A percentile compares a stretch with the other conserved stretches of the same genome.
phyloP scores from a whole-genome alignment of 257 asterid genomes.

The Petunia secreta region DNA sequence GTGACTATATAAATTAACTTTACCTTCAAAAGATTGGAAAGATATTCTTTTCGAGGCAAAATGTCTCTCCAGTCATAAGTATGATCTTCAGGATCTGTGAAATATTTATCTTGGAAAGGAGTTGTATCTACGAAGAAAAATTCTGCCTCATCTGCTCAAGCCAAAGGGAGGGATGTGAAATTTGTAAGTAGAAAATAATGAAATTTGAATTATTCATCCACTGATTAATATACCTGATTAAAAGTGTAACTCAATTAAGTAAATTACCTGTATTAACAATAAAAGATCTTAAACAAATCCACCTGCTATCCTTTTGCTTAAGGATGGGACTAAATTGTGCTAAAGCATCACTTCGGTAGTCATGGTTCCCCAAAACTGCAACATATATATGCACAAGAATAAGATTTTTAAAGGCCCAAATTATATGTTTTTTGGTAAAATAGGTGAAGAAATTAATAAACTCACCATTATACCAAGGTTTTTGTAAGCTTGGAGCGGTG shows the following conservation, averaged over 20 bases:
- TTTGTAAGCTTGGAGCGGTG: conserved; percentile 56
- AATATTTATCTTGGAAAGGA: conserved; percentile 61
- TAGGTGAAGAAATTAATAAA: background rate
- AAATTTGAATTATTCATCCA: background rate
- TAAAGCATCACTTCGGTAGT: conserved; percentile 56
- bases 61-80: conserved; percentile 62
- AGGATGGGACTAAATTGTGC: conserved; percentile 65
- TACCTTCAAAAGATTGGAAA: conserved; percentile 48
- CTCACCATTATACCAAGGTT: conserved; percentile 63
- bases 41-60: conserved; percentile 53
- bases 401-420: background rate
- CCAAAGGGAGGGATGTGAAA: background rate
- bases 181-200: background rate
- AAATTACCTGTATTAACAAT: conserved; percentile 46
- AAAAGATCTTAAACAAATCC: conserved; percentile 64
- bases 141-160: conserved; percentile 51
- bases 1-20: background rate
- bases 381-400: background rate
- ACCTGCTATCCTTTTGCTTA: conserved; percentile 48
- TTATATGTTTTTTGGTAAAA: background rate
- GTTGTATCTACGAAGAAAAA: conserved; percentile 74
- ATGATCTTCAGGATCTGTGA: conserved; percentile 48
- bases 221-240: background rate
- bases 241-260: background rate
- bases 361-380: conserved; percentile 83